These are phyloP conservation scores for Ramichloridium luteum DNA, from an alignment of 2,329 filamentous ascomycete genomes.

Conservation along the genomic window DNA sequence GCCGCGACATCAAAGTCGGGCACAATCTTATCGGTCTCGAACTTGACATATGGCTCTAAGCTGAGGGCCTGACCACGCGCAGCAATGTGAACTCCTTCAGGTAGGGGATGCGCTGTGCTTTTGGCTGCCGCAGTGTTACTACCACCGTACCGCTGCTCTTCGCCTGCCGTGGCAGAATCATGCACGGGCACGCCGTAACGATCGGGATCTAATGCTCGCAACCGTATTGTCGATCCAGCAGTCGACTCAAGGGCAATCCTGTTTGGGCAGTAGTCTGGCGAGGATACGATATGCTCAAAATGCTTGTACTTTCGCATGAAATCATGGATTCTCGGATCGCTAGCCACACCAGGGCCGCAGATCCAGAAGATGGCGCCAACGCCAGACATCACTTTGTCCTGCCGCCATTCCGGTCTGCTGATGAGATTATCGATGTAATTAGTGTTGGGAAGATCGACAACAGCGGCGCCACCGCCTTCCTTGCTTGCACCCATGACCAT, in stretches of 20 bases:
- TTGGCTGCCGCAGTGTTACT: constrained; percentile 6
- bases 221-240: constrained; percentile 52
- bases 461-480: constrained; percentile 59
- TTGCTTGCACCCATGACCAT: constrained; percentile 66
- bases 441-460: constrained; percentile 63
- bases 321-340: constrained; percentile 48
- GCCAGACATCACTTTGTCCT: constrained; percentile 51
- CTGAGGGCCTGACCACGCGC: constrained; percentile 24
- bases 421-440: constrained; percentile 62
- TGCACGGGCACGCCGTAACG: constrained; percentile 60
- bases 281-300: constrained; percentile 65
- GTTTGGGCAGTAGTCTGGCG: constrained; percentile 62
- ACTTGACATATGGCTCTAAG: constrained; percentile 26
- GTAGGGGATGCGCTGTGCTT: constrained; percentile 10
- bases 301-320: constrained; percentile 55
- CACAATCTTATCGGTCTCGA: constrained; percentile 37
- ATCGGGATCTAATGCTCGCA: constrained; percentile 60
- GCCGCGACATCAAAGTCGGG: constrained; percentile 38
- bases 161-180: constrained; percentile 39
- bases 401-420: constrained; percentile 58
- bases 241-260: constrained; percentile 57
- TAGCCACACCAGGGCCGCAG: constrained; percentile 54
- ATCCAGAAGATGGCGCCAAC: constrained; percentile 69
- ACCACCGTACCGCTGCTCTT: constrained; percentile 8
- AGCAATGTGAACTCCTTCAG: constrained; percentile 19